Evolutionary conservation across 345 rosid species (phyloP).

Genomic region (Orychophragmus violaceus): DNA sequence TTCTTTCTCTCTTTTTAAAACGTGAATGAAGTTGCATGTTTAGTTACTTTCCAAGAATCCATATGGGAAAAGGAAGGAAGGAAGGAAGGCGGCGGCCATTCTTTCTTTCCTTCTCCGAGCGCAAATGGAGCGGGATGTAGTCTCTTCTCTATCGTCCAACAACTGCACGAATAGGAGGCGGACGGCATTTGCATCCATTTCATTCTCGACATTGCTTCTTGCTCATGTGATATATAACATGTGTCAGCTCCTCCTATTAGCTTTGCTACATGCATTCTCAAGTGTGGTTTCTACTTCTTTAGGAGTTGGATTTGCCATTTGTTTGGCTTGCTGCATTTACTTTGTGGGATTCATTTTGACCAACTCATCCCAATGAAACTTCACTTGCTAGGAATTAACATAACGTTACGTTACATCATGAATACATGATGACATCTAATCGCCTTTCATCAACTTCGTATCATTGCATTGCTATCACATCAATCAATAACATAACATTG

Average conservation of each 20-base stretch:
- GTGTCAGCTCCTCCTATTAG: conserved; percentile 35
- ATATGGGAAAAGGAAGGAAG: conserved; percentile 86
- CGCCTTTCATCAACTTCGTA: conserved; percentile 28
- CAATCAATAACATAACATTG: not conserved
- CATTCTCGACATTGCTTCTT: conserved; percentile 57
- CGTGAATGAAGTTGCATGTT: too few relatives aligned
- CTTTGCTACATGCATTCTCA: conserved; percentile 55
- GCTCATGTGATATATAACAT: conserved; percentile 57
- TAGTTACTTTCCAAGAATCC: conserved; percentile 80
- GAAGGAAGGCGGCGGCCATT: conserved; percentile 51
- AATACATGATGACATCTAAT: too few relatives aligned
- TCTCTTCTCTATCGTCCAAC: conserved; percentile 63
- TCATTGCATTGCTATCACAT: conserved; percentile 22
- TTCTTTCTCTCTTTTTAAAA: too few relatives aligned
- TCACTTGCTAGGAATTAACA: conserved; percentile 23
- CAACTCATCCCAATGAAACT: conserved; percentile 14
- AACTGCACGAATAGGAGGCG: conserved; percentile 69
- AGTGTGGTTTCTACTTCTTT: conserved; percentile 38
- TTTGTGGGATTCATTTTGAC: conserved; percentile 18
- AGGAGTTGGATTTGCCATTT: conserved; percentile 28
- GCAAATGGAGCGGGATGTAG: conserved; percentile 81
- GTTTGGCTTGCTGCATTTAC: conserved; percentile 31
- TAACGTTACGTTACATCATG: not conserved
- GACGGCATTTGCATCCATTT: conserved; percentile 81
- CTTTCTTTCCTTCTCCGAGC: conserved; percentile 51